Evolutionary conservation across 2,329 filamentous ascomycete genomes (phyloP).

Genomic region (Hypoxylon sp.): DNA sequence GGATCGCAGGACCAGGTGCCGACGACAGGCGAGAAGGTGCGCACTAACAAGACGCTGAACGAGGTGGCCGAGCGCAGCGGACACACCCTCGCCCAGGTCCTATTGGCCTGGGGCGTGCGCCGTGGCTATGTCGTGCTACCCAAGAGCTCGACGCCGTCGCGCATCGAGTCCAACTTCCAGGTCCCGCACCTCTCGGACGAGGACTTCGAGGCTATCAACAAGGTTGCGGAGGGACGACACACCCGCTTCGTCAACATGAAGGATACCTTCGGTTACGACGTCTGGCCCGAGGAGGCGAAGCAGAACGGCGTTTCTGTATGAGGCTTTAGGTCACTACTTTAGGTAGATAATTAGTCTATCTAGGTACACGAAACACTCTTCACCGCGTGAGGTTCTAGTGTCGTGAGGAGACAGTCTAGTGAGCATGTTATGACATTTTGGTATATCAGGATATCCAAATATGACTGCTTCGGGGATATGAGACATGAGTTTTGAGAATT

Average conservation of each 20-base stretch:
- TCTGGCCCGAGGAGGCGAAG: conserved; percentile 72
- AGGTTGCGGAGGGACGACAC: conserved; percentile 75
- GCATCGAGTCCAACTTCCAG: conserved; percentile 76
- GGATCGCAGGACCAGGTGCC: conserved; percentile 79
- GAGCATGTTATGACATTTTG: conserved; percentile 7
- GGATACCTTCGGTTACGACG: conserved; percentile 81
- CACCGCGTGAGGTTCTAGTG: conserved; percentile 13
- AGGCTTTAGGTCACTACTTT: background rate
- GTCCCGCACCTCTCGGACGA: conserved; percentile 68
- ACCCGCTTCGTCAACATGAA: conserved; percentile 86
- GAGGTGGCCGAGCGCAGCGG: conserved; percentile 70
- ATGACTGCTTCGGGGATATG: conserved; percentile 5
- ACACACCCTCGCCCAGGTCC: conserved; percentile 71
- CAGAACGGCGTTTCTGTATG: conserved; percentile 40
- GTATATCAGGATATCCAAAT: conserved; percentile 17
- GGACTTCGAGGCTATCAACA: conserved; percentile 74
- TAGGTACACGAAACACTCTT: background rate
- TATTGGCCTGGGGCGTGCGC: conserved; percentile 76
- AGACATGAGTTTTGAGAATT: conserved; percentile 12
- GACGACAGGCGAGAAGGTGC: conserved; percentile 75
- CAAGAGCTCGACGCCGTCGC: conserved; percentile 76
- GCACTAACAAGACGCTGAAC: conserved; percentile 71
- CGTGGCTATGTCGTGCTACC: conserved; percentile 77
- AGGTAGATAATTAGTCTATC: background rate
- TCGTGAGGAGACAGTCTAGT: conserved; percentile 22